Percentiles rank a stretch among this genome's conserved stretches.
Evolutionary conservation across 1,284 basidiomycete genomes (phyloP).

Genomic region (Bondarzewia mesenterica): DNA sequence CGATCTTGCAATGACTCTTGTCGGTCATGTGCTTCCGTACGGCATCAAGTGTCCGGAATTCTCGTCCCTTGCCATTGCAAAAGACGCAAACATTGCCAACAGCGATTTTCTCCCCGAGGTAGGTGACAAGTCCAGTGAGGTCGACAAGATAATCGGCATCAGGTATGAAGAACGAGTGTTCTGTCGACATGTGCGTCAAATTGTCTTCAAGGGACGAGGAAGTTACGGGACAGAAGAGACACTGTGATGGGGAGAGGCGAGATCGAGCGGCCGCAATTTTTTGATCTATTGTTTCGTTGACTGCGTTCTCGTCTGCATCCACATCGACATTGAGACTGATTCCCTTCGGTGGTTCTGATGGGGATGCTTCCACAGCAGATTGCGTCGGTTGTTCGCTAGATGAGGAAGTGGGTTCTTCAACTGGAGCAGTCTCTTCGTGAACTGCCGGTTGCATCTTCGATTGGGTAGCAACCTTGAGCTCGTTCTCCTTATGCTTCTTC

Average conservation of each 20-base stretch:
- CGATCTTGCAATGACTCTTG: conserved; percentile 94
- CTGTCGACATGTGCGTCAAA: conserved; percentile 80
- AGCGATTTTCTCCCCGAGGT: conserved; percentile 91
- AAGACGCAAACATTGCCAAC: conserved; percentile 91
- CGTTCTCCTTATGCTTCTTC: conserved; percentile 85
- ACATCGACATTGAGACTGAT: conserved; percentile 28
- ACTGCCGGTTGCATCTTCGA: conserved; percentile 5
- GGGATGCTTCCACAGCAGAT: conserved; percentile 3
- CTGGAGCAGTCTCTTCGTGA: conserved; percentile 10
- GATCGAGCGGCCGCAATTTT: conserved; percentile 73
- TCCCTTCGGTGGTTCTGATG: background rate
- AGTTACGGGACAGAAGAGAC: conserved; percentile 78
- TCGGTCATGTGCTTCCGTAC: conserved; percentile 92
- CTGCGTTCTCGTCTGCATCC: conserved; percentile 41
- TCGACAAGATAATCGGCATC: conserved; percentile 90
- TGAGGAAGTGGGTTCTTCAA: conserved; percentile 3
- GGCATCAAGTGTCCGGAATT: conserved; percentile 76
- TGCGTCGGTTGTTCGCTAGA: conserved; percentile 5
- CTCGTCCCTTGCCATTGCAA: conserved; percentile 75
- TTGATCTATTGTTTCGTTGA: conserved; percentile 57
- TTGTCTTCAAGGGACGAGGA: conserved; percentile 57
- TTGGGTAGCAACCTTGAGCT: conserved; percentile 38
- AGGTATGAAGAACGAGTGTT: conserved; percentile 95
- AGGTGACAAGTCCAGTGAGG: conserved; percentile 71
- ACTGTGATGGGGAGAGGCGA: conserved; percentile 56